Percentiles rank a stretch among this genome's conserved stretches.
These are phyloP conservation scores for Melanogaster broomeanus DNA, from an alignment of 768 basidiomycete genomes.

Conservation along the genomic window DNA sequence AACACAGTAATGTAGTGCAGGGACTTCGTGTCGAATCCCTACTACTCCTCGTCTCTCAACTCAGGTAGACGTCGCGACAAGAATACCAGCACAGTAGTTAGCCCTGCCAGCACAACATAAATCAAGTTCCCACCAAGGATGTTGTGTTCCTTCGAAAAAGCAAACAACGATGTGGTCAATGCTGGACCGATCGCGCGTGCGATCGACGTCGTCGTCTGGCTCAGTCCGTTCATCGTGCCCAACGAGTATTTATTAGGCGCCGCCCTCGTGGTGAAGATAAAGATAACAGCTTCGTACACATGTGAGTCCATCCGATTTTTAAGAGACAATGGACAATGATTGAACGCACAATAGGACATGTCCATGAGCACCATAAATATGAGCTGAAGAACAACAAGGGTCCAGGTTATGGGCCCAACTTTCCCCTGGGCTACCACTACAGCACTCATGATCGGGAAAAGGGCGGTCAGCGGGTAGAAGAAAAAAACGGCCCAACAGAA, in stretches of 20 bases:
- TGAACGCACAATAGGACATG: constrained; percentile 41
- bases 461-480: constrained; percentile 39
- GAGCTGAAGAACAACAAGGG: constrained; percentile 33
- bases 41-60: constrained; percentile 13
- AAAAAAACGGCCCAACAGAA: constrained; percentile 40
- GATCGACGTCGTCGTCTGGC: constrained; percentile 47
- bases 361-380: constrained; percentile 36
- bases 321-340: not conserved
- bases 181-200: constrained; percentile 53
- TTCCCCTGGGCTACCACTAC: constrained; percentile 34
- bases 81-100: constrained; percentile 26
- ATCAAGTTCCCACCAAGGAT: constrained; percentile 52
- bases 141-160: constrained; percentile 49
- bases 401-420: constrained; percentile 38
- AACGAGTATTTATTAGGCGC: constrained; percentile 54
- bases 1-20: too few species aligned
- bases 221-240: constrained; percentile 59
- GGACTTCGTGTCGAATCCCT: not conserved
- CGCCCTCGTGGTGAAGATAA: constrained; percentile 53
- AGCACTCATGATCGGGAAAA: constrained; percentile 49
- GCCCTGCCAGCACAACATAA: constrained; percentile 41
- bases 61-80: constrained; percentile 26
- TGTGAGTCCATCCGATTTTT: constrained; percentile 1
- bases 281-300: constrained; percentile 43
- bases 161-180: constrained; percentile 50